A percentile compares a stretch with the other conserved stretches of the same genome.
These are phyloP conservation scores for Agapanthus africanus DNA, from an alignment of 106 monocot species.

Conservation along the genomic window DNA sequence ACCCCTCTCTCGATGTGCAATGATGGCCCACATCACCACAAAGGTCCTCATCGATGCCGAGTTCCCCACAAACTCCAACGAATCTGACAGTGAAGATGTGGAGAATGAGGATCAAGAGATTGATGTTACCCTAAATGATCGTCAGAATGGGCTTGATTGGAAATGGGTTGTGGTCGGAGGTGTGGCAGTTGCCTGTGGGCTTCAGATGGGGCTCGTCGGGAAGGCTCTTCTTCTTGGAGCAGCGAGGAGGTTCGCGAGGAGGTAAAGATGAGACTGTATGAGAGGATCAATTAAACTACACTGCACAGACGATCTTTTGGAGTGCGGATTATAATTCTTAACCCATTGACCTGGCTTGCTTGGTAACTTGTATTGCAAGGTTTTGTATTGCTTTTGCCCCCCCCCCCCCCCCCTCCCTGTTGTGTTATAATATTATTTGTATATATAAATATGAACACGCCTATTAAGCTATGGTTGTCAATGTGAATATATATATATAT, in stretches of 20 bases:
- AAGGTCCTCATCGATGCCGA: slow-evolving; percentile 19
- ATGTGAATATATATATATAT: no score
- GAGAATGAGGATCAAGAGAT: slow-evolving; percentile 2
- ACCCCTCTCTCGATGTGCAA: slow-evolving; percentile 45
- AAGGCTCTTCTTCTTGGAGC: slow-evolving; percentile 62
- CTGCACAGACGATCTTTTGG: no score
- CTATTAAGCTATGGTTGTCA: no score
- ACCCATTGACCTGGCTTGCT: no score
- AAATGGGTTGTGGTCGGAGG: slow-evolving; percentile 80
- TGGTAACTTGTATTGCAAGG: no score
- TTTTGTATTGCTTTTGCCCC: no score
- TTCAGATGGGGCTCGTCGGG: slow-evolving; percentile 51
- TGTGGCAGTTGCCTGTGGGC: slow-evolving; percentile 55
- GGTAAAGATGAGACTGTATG: no score
- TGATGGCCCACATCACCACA: slow-evolving; percentile 50
- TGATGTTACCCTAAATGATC: background rate
- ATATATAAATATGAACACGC: no score
- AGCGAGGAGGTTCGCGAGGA: slow-evolving; percentile 50
- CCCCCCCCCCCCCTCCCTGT: no score
- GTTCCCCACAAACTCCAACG: slow-evolving; percentile 13
- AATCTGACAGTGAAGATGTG: background rate
- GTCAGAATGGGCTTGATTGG: slow-evolving; percentile 60
- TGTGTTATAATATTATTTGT: no score
- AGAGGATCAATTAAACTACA: no score
- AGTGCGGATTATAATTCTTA: no score